A percentile compares a stretch with the other conserved stretches of the same genome.
phyloP scores from a whole-genome alignment of 169 alveolate genomes.

The Babesia caballi region DNA sequence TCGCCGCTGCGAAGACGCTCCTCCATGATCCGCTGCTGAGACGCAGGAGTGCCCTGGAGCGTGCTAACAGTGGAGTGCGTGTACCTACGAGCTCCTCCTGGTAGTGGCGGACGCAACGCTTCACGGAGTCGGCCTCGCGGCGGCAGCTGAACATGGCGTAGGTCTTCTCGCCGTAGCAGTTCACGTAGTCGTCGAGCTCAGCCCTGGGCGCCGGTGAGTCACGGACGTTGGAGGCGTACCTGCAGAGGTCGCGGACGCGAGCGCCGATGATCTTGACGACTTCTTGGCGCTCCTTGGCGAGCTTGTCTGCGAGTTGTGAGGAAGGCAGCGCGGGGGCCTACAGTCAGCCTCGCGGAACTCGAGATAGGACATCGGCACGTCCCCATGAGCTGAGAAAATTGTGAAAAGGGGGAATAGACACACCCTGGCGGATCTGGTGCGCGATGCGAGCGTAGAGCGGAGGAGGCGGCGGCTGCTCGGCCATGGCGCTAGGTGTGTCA shows the following conservation, averaged over 20 bases:
- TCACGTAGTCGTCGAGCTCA: constrained; percentile 65
- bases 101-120: constrained; percentile 41
- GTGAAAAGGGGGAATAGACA: not conserved
- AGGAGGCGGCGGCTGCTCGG: constrained; percentile 27
- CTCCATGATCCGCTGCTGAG: constrained; percentile 42
- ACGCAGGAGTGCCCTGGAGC: constrained; percentile 48
- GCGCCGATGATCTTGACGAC: constrained; percentile 37
- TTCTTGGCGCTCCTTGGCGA: constrained; percentile 59
- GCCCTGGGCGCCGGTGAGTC: constrained; percentile 25
- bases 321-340: not conserved
- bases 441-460: constrained; percentile 28
- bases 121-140: constrained; percentile 27
- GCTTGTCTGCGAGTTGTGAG: constrained; percentile 24
- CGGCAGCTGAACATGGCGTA: constrained; percentile 38
- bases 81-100: constrained; percentile 39
- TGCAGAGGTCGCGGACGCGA: constrained; percentile 52
- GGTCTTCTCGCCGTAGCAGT: constrained; percentile 47
- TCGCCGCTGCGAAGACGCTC: constrained; percentile 51
- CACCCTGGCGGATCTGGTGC: constrained; percentile 29
- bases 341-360: constrained; percentile 67
- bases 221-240: constrained; percentile 10
- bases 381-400: constrained; percentile 29
- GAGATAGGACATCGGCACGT: constrained; percentile 54
- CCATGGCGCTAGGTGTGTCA: constrained; percentile 9
- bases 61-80: no score